phyloP scores from a whole-genome alignment of 768 basidiomycete species.

The Termitomyces sp. region DNA sequence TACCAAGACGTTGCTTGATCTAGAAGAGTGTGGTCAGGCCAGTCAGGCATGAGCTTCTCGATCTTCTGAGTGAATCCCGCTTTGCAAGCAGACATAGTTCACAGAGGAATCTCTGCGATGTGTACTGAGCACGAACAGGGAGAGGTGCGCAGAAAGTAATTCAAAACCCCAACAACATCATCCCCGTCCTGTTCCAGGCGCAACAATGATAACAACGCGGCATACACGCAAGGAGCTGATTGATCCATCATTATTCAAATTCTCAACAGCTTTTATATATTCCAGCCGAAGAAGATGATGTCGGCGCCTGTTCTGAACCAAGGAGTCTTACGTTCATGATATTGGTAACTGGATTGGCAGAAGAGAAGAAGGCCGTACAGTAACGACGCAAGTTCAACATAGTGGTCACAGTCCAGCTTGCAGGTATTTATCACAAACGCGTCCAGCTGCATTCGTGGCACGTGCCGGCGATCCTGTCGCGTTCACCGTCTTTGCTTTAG shows the following conservation, averaged over 20 bases:
- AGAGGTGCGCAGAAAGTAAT: not conserved
- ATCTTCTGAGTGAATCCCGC: not conserved
- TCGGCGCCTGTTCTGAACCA: not conserved
- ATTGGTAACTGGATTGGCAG: no score
- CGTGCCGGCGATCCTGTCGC: slow-evolving; percentile 6
- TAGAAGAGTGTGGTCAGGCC: no score
- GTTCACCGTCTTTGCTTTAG: not conserved
- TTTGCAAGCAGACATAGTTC: not conserved
- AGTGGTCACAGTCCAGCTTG: no score
- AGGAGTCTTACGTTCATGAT: no score
- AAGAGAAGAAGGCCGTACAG: no score
- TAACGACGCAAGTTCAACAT: no score
- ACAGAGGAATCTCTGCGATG: not conserved
- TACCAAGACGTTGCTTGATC: no score
- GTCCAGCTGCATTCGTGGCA: not conserved
- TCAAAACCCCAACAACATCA: not conserved
- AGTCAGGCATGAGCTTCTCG: no score
- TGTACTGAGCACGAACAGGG: not conserved
- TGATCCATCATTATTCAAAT: no score
- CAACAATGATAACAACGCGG: not conserved
- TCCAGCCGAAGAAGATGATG: not conserved
- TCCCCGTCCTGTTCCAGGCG: not conserved
- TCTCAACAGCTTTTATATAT: not conserved
- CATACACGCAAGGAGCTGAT: not conserved
- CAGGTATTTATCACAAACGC: not conserved